Evolutionary conservation across 768 basidiomycete species (phyloP).

Genomic region (Mycena alexandri): DNA sequence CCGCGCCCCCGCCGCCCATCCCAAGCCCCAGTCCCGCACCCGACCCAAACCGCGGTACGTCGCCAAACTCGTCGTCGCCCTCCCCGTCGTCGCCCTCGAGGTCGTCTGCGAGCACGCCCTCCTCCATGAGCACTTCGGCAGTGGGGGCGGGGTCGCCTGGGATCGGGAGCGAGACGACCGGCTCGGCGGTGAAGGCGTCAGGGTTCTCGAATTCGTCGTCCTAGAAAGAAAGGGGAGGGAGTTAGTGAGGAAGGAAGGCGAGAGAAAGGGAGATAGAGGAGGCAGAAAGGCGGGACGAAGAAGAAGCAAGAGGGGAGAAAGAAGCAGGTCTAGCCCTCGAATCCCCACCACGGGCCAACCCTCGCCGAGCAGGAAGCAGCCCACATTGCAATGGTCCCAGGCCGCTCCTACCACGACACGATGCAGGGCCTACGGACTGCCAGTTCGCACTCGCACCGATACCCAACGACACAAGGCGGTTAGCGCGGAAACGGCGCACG

Average conservation of each 20-base stretch:
- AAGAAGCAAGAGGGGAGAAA: neutral
- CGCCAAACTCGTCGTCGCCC: slow-evolving; percentile 30
- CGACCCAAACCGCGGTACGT: neutral
- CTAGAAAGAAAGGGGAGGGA: neutral
- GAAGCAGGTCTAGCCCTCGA: neutral
- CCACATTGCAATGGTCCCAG: too few relatives aligned
- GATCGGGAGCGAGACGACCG: neutral
- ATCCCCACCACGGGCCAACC: neutral
- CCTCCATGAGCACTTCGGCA: slow-evolving; percentile 12
- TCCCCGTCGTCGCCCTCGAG: slow-evolving; percentile 35
- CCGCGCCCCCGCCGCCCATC: slow-evolving; percentile 20
- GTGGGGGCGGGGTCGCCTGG: slow-evolving; percentile 1
- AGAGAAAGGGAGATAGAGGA: neutral
- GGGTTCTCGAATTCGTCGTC: slow-evolving; percentile 26
- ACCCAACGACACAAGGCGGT: too few relatives aligned
- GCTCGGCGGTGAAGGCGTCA: slow-evolving; percentile 9
- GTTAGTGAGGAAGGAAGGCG: neutral
- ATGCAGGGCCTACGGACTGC: too few relatives aligned
- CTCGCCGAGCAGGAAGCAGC: too few relatives aligned
- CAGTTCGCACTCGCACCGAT: too few relatives aligned
- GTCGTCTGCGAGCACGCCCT: slow-evolving; percentile 37
- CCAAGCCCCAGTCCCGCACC: neutral
- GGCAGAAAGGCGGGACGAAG: too few relatives aligned
- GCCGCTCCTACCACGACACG: too few relatives aligned
- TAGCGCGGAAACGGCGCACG: too few relatives aligned